Percentiles rank a stretch among this genome's conserved stretches.
Conservation (phyloP, 345 rosid genomes). For the Capsella bursapastoris region DNA sequence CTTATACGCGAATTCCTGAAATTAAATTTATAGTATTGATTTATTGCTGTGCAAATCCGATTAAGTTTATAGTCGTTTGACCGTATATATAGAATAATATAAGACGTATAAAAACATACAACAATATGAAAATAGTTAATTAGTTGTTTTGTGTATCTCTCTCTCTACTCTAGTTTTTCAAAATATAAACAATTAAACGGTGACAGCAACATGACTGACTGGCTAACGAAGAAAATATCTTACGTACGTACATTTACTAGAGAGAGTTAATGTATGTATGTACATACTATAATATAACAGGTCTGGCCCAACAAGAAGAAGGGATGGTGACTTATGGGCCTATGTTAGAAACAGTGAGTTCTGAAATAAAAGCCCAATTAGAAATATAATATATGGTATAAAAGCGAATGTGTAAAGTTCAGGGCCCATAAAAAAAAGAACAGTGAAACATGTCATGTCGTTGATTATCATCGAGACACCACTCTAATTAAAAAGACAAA, state of each 20-base stretch:
- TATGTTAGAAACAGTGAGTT: background rate
- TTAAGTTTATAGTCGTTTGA: conserved; percentile 14
- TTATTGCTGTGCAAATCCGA: background rate
- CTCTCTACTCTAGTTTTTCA: too few species aligned
- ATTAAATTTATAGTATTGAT: background rate
- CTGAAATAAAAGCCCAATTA: background rate
- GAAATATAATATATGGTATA: background rate
- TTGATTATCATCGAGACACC: background rate
- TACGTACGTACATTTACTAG: background rate
- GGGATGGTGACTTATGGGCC: background rate
- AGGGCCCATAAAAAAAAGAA: conserved; percentile 22
- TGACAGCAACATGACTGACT: conserved; percentile 17
- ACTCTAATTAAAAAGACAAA: too few species aligned
- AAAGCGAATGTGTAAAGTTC: background rate
- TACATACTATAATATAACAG: background rate
- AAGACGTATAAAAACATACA: conserved; percentile 7
- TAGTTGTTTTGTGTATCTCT: background rate
- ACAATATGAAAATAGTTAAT: background rate
- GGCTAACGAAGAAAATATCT: conserved; percentile 6
- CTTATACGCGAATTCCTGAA: background rate
- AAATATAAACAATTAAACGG: background rate
- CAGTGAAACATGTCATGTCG: conserved; percentile 23
- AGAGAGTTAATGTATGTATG: background rate
- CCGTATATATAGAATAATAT: background rate
- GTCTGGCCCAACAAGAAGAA: background rate